phyloP scores from a whole-genome alignment of 2,329 filamentous ascomycete species.

The Aspergillus oerlinghausenensis region DNA sequence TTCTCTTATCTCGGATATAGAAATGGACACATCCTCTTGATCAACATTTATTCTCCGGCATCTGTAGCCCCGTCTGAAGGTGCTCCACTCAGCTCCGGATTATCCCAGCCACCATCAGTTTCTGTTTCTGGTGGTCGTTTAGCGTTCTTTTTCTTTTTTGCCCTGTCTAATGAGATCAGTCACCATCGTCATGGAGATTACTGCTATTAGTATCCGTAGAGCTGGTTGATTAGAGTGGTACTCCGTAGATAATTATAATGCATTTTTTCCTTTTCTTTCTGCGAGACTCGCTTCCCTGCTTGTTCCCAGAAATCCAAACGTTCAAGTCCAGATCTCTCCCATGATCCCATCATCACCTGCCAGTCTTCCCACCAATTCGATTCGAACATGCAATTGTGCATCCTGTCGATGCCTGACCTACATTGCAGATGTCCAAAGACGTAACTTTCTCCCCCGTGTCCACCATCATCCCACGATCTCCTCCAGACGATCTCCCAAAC shows the following conservation, averaged over 20 bases:
- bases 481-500: background rate
- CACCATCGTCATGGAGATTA: background rate
- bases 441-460: slow-evolving; percentile 1
- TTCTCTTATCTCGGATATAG: background rate
- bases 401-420: background rate
- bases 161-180: background rate
- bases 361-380: background rate
- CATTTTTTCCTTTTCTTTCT: background rate
- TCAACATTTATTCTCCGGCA: background rate
- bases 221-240: background rate
- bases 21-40: background rate
- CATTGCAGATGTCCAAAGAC: background rate
- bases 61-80: background rate
- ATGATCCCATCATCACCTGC: background rate
- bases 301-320: background rate
- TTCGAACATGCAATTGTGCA: background rate
- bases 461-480: slow-evolving; percentile 5
- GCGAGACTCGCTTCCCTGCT: background rate
- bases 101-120: background rate
- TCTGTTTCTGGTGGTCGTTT: background rate
- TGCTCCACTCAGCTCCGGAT: background rate
- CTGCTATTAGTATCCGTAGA: background rate
- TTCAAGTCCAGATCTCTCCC: background rate
- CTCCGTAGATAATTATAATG: background rate
- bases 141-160: background rate